Conservation (phyloP, 2,329 filamentous ascomycete species). For the Dothideomycetes sp. region DNA sequence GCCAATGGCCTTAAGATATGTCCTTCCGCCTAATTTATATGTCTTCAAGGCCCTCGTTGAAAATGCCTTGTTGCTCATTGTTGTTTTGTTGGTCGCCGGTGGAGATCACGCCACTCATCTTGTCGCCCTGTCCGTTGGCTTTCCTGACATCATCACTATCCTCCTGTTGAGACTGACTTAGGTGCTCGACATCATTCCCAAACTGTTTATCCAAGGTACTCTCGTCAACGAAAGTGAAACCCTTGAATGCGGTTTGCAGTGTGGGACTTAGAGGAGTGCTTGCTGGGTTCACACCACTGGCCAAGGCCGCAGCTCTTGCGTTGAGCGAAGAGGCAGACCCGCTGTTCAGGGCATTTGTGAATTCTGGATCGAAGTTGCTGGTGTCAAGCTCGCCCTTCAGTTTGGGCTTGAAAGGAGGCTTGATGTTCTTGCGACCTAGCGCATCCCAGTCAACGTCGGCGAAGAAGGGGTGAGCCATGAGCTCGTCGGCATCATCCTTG, state of each 20-base stretch:
- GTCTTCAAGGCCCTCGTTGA: conserved; percentile 32
- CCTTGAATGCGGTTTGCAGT: conserved; percentile 95
- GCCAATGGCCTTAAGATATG: neutral
- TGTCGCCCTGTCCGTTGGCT: conserved; percentile 29
- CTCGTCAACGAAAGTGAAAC: conserved; percentile 98
- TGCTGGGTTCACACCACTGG: conserved; percentile 67
- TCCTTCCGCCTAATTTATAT: conserved; percentile 15
- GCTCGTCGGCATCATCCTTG: conserved; percentile 79
- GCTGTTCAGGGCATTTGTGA: conserved; percentile 84
- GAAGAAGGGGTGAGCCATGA: conserved; percentile 94
- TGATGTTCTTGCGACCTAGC: conserved; percentile 79
- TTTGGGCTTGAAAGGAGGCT: conserved; percentile 95
- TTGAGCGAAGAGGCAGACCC: conserved; percentile 80
- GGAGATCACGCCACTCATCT: conserved; percentile 41
- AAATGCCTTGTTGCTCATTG: conserved; percentile 35
- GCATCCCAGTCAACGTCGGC: conserved; percentile 86
- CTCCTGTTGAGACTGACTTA: conserved; percentile 16
- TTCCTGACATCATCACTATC: conserved; percentile 19
- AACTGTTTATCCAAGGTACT: conserved; percentile 56
- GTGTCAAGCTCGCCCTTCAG: conserved; percentile 92
- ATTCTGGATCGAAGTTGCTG: conserved; percentile 97
- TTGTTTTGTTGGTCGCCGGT: too few species aligned
- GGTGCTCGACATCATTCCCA: conserved; percentile 23
- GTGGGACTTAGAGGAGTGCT: conserved; percentile 90
- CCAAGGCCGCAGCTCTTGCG: conserved; percentile 76